These are phyloP conservation scores for Coffea humblotiana DNA, from an alignment of 305 asterid species.

Conservation along the genomic window DNA sequence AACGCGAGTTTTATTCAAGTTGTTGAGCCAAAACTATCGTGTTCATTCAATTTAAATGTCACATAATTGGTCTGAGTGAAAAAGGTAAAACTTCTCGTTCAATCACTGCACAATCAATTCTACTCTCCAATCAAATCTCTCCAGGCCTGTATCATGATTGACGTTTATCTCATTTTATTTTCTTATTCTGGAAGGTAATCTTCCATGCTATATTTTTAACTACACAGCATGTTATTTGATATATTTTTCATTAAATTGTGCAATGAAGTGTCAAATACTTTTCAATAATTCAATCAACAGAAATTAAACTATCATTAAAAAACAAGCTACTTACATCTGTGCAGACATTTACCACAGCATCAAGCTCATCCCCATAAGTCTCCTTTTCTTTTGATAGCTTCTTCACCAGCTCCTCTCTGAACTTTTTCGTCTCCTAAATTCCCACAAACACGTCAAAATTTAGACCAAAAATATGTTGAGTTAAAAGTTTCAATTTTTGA, in stretches of 20 bases:
- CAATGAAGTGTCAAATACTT: background rate
- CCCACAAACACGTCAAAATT: background rate
- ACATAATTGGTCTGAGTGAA: constrained; percentile 3
- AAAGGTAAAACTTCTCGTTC: background rate
- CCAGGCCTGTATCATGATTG: constrained; percentile 3
- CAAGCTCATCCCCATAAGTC: constrained; percentile 52
- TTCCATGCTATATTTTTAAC: background rate
- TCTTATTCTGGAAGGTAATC: no score
- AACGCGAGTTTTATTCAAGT: background rate
- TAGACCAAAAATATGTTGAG: background rate
- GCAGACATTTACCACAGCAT: constrained; percentile 48
- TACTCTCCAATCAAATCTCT: background rate
- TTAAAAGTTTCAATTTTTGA: background rate
- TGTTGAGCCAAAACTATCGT: background rate
- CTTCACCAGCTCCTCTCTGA: constrained; percentile 50
- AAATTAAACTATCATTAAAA: background rate
- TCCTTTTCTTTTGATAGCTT: constrained; percentile 48
- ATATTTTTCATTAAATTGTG: background rate
- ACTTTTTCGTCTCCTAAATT: constrained; percentile 55
- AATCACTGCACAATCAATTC: background rate
- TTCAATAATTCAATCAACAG: background rate
- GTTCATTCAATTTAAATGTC: background rate
- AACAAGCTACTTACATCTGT: constrained; percentile 37
- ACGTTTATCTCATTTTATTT: background rate
- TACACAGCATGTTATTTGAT: background rate